Evolutionary conservation across 805 yeast species (phyloP).

Genomic region (Maudiozyma barnettii): DNA sequence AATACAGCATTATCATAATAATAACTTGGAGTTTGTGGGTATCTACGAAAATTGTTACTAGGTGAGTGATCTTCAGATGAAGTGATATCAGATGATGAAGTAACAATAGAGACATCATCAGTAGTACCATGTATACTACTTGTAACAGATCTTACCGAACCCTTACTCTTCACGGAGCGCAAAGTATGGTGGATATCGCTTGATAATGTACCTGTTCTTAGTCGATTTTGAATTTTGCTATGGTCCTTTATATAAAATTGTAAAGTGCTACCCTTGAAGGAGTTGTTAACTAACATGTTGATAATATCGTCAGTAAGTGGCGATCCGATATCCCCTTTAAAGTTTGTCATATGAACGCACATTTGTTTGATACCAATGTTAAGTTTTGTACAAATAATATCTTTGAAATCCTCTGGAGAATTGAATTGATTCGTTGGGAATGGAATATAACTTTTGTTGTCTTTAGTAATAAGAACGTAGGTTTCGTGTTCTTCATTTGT

Average conservation of each 20-base stretch:
- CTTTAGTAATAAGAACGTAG: constrained; percentile 52
- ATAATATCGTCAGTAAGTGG: constrained; percentile 43
- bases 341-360: constrained; percentile 57
- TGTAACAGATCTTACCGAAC: constrained; percentile 20
- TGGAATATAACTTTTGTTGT: constrained; percentile 47
- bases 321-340: constrained; percentile 49
- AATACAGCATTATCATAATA: constrained; percentile 17
- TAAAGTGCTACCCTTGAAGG: constrained; percentile 27
- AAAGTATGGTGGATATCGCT: constrained; percentile 11
- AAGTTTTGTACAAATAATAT: constrained; percentile 31
- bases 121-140: constrained; percentile 19
- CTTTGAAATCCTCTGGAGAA: constrained; percentile 33
- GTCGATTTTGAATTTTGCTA: constrained; percentile 11
- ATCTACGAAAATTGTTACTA: constrained; percentile 15
- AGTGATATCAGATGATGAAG: constrained; percentile 24
- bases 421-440: constrained; percentile 32
- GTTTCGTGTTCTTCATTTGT: constrained; percentile 9
- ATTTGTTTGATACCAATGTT: constrained; percentile 19
- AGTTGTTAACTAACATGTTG: constrained; percentile 28
- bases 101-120: constrained; percentile 22
- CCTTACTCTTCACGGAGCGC: constrained; percentile 19
- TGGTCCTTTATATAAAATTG: constrained; percentile 23
- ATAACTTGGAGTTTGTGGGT: constrained; percentile 29
- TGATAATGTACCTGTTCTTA: constrained; percentile 12
- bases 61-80: constrained; percentile 24